Evolutionary conservation across 768 basidiomycete species (phyloP), one percentile per base, ranked within the genome.

Genomic region (Trametes punicea): DNA sequence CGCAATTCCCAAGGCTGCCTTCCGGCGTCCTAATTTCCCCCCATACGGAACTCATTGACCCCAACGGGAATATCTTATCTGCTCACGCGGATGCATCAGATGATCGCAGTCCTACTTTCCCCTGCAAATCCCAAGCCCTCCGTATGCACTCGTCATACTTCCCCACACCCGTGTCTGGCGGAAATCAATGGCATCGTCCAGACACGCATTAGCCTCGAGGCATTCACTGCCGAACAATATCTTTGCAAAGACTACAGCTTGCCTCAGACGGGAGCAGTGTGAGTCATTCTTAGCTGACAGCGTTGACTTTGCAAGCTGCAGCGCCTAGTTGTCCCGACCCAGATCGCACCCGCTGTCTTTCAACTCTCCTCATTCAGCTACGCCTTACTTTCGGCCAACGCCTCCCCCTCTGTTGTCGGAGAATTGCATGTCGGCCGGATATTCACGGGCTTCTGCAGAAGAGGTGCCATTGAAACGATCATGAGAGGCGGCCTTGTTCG

Each of bases 21-120:
- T 50, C 56, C 56, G 56, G 56, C 41, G 56, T 57, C 52, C 56
- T 51, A 51, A 50, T 13, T 33, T 29, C 48, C 49, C 33, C 33
- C 20, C 4, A 27, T 6, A 21, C 25, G 56, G 56, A 50, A 34
- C 49, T 34, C 34, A 4, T 27, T 40, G 16, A 6, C 49, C 49
- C 27, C 25, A 15, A 29, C 38, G 16, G 36, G 40, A 30, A 27
- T 49, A 57, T 57, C 56, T 57, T 57, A 52, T 51, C 50, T 33
- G 25, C 56, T 51, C 56, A 51, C 56, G 56, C 36, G 42, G 49
- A 25, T 36, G 44, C 20, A 38, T 57, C 56, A 57, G 50, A 57
- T 57, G 56, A 57, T 51, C 44, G 34, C 52, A 34, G 16, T 26
- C 51, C 44, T 44, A 25, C 21, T 33, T 39, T 33, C 34, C 52